Evolutionary conservation across 2,329 filamentous ascomycete species (phyloP), one percentile per base, ranked within the genome.

Genomic region (Erysiphe neolycopersici): DNA sequence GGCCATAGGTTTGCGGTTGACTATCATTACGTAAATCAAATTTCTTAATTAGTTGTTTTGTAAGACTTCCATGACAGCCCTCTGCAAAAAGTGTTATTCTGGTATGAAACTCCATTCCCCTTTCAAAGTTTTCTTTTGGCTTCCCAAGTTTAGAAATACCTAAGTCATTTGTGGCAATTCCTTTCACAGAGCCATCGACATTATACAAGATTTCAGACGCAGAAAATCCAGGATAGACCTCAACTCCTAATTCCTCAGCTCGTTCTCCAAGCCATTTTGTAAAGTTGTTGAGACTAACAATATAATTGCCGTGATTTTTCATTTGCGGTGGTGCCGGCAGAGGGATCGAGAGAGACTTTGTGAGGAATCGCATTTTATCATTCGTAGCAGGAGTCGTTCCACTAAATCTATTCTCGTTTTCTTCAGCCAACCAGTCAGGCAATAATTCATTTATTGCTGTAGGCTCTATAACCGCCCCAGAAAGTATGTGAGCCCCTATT

Each of bases 61-160:
- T 87, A 60, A 98, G 61, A 62, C 82, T 93, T 48, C 89, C 89
- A 58, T 98, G 89, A 57, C 87, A 95, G 12, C 89, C 89, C 63
- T 98, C 89, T 12, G 71, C 89, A 46, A 98, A 84, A 44, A 98
- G 67, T 33, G 89, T 98, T 42, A 89, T 76, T 46, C 79, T 69
- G 6, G 89, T 87, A 56, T 93, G 84, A 58, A 98, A 98, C 62
- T 93, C 89, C 89, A 98, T 98, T 47, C 89, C 89, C 47, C 89
- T 72, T 66, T 95, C 85, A 55, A 94, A 98, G 6, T 69, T 76
- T 45, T 89, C 79, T 64, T 92, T 94, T 32, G 85, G 73, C 59
- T 78, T 79, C 35, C 87, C 87, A 53, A 79, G 71, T 44, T 84
- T 71, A 10, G 69, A 76, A 47, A 98, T 71, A 35, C 89, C 89